Base-by-base conservation (phyloP, 768 basidiomycete genomes). In the Ramaria sp. region DNA sequence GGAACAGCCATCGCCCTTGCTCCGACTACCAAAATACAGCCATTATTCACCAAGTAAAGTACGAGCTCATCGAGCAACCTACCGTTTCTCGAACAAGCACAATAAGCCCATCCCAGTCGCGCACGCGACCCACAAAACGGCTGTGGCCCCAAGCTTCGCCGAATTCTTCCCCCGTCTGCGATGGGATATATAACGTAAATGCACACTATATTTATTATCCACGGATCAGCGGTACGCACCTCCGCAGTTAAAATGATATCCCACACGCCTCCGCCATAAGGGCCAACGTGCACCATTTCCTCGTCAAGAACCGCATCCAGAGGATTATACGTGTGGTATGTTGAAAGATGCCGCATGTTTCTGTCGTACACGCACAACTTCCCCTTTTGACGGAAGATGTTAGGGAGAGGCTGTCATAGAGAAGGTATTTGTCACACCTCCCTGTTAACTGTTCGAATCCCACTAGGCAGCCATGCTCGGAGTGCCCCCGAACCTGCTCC, bases 231-330 rank as follows among this genome's bases (percentile, higher is more conserved):
- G 48, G 24, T 27, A 62, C 71, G 22, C 55, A 82, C 81, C 66
- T 76, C 73, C 51, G 83, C 84, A 12, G 76, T 77, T 58, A 86
- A 64, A 28, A 84, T 69, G 44, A 82, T 76, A 59, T 87, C 84
- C 52, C 66, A 66, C 4, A 84, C 71, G 0, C 84, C 83, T 30
- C 69, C 63, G 52, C 85, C 63, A 16, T 69, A 68, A 16, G 64
- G 64, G 60, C 75, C 70, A 45, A 67, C 66, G 42, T 70, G 71
- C 56, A 71, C 68, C n/a, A 53, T 52, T 50, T 73, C 73, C 34
- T 44, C 62, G 0, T 69, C 66, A 2, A 64, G 63, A 1, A 59
- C 65, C 24, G 59, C 67, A 3, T 68, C 64, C 27, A 45, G 30
- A 8, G 53, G 32, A 55, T 32, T 34, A 24, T 34, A 55, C 3